These are phyloP conservation scores for Rhodotorula taiwanensis DNA, from an alignment of 768 basidiomycete species.

Conservation along the genomic window DNA sequence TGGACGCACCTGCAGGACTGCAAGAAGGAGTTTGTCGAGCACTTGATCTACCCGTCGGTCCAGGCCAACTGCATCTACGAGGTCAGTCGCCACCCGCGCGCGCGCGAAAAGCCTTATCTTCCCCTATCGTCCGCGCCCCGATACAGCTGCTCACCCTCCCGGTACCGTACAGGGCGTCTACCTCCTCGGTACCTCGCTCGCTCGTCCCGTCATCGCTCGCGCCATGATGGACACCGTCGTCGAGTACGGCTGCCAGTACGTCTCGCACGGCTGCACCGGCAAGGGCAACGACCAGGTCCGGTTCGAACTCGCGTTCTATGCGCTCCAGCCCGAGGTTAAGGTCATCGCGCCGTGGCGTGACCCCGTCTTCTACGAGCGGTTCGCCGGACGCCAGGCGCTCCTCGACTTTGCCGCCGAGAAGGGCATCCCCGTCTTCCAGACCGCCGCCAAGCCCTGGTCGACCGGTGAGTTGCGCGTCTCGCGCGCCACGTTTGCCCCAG, in stretches of 20 bases:
- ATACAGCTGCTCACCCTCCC: no score
- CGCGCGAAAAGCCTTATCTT: no score
- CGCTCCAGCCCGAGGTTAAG: conserved; percentile 95
- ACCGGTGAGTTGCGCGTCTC: conserved; percentile 53
- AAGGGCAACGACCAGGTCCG: conserved; percentile 99
- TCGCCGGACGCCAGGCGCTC: conserved; percentile 88
- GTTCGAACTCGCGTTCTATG: conserved; percentile 98
- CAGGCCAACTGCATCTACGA: conserved; percentile 99
- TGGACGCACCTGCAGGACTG: conserved; percentile 65
- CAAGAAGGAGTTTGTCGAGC: conserved; percentile 86
- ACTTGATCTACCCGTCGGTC: conserved; percentile 95
- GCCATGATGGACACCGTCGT: conserved; percentile 95
- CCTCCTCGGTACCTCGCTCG: conserved; percentile 93
- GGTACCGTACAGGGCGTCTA: conserved; percentile 68
- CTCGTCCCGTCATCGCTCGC: conserved; percentile 95
- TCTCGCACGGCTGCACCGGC: conserved; percentile 97
- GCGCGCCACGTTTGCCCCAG: no score
- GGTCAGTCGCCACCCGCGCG: conserved; percentile 50
- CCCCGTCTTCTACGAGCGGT: conserved; percentile 97
- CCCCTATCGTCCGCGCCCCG: not conserved
- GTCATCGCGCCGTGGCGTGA: conserved; percentile 98
- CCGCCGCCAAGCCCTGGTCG: conserved; percentile 95
- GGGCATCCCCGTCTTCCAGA: conserved; percentile 87
- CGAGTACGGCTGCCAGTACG: conserved; percentile 88
- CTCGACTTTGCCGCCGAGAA: conserved; percentile 82